A percentile compares a stretch with the other conserved stretches of the same genome.
Evolutionary conservation across 371 early-diverging fungal genomes (phyloP).

Genomic region (Mycotypha africana): DNA sequence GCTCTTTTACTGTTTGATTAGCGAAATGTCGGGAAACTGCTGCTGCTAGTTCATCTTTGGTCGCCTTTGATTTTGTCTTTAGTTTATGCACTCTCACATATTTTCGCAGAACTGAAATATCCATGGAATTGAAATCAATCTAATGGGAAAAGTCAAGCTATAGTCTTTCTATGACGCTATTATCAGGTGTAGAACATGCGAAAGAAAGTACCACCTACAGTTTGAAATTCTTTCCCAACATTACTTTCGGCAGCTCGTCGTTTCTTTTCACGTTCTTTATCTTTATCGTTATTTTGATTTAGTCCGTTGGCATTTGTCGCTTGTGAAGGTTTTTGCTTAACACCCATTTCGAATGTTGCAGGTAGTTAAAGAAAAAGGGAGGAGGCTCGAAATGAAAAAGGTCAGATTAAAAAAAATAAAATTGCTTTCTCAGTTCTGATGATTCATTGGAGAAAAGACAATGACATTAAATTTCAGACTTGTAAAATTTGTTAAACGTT

Average conservation of each 20-base stretch:
- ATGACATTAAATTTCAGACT: constrained; percentile 3
- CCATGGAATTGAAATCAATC: constrained; percentile 45
- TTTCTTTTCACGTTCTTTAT: constrained; percentile 41
- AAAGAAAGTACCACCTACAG: constrained; percentile 16
- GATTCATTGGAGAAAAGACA: neutral
- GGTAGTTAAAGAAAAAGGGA: too few species aligned
- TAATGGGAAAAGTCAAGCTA: too few species aligned
- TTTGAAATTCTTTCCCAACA: constrained; percentile 48
- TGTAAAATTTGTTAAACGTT: too few species aligned
- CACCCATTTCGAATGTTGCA: too few species aligned
- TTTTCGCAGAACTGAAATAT: constrained; percentile 34
- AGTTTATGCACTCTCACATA: constrained; percentile 42
- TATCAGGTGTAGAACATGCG: neutral
- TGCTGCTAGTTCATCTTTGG: constrained; percentile 42
- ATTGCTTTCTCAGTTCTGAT: neutral
- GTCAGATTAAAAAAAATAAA: too few species aligned
- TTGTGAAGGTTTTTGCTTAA: constrained; percentile 29
- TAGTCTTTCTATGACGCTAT: too few species aligned
- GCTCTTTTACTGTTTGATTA: constrained; percentile 41
- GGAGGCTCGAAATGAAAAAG: too few species aligned
- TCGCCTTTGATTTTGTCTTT: constrained; percentile 20
- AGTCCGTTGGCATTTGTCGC: constrained; percentile 10
- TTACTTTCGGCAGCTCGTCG: constrained; percentile 29
- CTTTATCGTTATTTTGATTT: constrained; percentile 19
- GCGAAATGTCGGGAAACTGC: constrained; percentile 47